phyloP scores from a whole-genome alignment of 768 basidiomycete genomes.

The Lanmaoa rubissima region DNA sequence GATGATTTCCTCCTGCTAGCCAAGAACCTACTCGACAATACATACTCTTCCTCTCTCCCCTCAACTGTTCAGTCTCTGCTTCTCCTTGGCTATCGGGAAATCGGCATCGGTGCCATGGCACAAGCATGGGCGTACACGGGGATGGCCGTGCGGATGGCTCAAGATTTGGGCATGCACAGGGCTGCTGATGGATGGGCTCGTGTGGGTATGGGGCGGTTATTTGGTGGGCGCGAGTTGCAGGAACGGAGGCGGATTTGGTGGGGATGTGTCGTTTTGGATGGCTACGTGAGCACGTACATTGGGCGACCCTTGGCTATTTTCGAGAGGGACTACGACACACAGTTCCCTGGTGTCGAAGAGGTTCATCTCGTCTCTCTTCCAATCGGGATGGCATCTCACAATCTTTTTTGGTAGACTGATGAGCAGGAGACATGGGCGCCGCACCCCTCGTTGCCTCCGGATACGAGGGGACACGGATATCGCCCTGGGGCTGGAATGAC shows the following conservation, averaged over 20 bases:
- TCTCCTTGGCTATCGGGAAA: conserved; percentile 79
- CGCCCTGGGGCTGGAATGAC: conserved; percentile 16
- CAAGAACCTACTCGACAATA: conserved; percentile 60
- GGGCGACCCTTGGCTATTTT: conserved; percentile 74
- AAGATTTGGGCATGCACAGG: conserved; percentile 82
- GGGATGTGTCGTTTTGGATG: conserved; percentile 75
- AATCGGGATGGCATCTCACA: background rate
- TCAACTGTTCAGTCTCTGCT: conserved; percentile 78
- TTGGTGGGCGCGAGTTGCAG: conserved; percentile 59
- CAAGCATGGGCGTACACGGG: conserved; percentile 85
- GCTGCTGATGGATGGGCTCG: conserved; percentile 77
- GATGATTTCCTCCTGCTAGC: conserved; percentile 69
- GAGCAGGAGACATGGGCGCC: conserved; percentile 57
- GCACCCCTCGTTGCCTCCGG: conserved; percentile 36
- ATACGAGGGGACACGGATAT: conserved; percentile 31
- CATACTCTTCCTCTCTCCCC: conserved; percentile 69
- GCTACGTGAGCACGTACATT: conserved; percentile 77
- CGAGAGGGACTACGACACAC: conserved; percentile 75
- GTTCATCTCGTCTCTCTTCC: conserved; percentile 29
- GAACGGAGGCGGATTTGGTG: conserved; percentile 77
- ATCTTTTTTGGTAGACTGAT: conserved; percentile 47
- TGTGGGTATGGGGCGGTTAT: conserved; percentile 54
- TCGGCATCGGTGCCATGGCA: conserved; percentile 88
- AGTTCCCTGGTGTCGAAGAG: conserved; percentile 59
- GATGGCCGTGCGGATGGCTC: conserved; percentile 91